phyloP scores from a whole-genome alignment of 805 yeast species.

The Starmerella riodocensis region DNA sequence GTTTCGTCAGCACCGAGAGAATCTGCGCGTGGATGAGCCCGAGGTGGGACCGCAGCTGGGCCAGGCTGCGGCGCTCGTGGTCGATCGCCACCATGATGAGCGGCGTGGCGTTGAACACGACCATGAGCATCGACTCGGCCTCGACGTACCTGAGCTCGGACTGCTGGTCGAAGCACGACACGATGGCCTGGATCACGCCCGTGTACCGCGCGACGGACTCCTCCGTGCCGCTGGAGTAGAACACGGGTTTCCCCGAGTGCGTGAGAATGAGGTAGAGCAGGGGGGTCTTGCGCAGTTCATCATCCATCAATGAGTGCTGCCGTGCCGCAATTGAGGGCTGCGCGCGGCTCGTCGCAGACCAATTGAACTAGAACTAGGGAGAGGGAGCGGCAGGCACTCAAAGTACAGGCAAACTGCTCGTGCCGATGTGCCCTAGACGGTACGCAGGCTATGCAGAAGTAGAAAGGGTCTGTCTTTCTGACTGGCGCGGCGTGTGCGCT shows the following conservation, averaged over 20 bases:
- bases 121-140: conserved; percentile 37
- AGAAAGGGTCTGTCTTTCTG: no score
- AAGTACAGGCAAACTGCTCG: no score
- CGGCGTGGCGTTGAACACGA: conserved; percentile 52
- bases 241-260: conserved; percentile 23
- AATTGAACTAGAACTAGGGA: no score
- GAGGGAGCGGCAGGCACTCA: no score
- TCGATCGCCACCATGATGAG: conserved; percentile 56
- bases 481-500: no score
- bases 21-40: conserved; percentile 63
- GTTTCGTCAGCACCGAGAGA: conserved; percentile 70
- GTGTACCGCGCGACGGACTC: conserved; percentile 17
- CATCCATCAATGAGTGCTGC: neutral
- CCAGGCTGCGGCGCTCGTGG: conserved; percentile 27
- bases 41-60: conserved; percentile 47
- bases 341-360: no score
- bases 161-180: conserved; percentile 18
- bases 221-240: conserved; percentile 17
- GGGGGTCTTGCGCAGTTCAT: conserved; percentile 1
- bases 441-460: no score
- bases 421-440: no score
- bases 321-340: no score
- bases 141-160: conserved; percentile 34
- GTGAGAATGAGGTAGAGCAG: conserved; percentile 19
- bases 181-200: conserved; percentile 23